Evolutionary conservation across 1,284 basidiomycete species (phyloP), one percentile per base, ranked within the genome.

Genomic region (Anthracocystis walkeri): DNA sequence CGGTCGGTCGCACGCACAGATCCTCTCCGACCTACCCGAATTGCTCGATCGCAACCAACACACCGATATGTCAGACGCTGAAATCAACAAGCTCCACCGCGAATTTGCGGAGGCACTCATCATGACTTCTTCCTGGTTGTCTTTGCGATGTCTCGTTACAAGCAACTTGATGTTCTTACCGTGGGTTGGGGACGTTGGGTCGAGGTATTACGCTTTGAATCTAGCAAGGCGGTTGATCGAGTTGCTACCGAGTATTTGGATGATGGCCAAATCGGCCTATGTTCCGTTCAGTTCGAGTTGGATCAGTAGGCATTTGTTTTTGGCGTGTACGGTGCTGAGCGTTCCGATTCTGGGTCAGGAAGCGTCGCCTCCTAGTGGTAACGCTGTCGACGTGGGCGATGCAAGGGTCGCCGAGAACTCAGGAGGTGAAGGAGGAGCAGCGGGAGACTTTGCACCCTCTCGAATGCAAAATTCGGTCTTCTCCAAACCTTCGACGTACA

Each of bases 141-240:
- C 55, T 10, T 4, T 71, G 12, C 29, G 68, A 1, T 71, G 63
- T 41, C 12, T 65, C 31, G 41, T 49, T 1, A 65, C 51, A 29
- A 62, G 58, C 55, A 71, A 65, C 25, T n/a, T 71, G 18, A 71
- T 71, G 63, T 71, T 71, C 14, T 20, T 71, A 4, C 68, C 68
- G 0, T 65, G 68, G 63, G 62, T 71, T 1, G 27, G 42, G 11
- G 59, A 71, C 29, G 35, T 55, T 3, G 48, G 41, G 4, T 20
- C 45, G 23, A 23, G 68, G 6, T 62, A 71, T 42, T 35, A 50
- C 10, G 63, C 68, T 14, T 48, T 71, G 62, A 65, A 65, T n/a
- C 45, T 71, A 38, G 68, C 68, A n/a, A 29, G 68, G 10, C 45
- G 58, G 23, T 12, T 71, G 21, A 58, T 71, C 16, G 68, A 71